phyloP scores from a whole-genome alignment of 2,329 filamentous ascomycete genomes.

The Colletotrichum musae region DNA sequence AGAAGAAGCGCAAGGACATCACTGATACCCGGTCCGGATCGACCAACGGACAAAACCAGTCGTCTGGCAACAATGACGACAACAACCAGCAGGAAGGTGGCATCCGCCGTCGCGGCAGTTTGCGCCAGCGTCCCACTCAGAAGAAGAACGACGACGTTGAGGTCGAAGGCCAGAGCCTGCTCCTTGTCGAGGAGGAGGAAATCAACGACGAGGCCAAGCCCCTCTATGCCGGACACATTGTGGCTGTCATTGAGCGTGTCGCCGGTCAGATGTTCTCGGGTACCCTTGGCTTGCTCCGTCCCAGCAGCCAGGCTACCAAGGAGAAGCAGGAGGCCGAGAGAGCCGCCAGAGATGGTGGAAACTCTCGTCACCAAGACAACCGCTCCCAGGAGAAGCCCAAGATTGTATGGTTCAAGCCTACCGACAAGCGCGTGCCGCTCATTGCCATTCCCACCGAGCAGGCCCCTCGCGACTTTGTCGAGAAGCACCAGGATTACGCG shows the following conservation, averaged over 20 bases:
- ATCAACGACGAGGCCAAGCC: conserved; percentile 99
- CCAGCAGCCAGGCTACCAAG: conserved; percentile 98
- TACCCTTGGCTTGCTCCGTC: conserved; percentile 91
- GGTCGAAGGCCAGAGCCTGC: conserved; percentile 95
- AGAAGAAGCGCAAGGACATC: conserved; percentile 99
- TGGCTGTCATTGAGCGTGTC: conserved; percentile 96
- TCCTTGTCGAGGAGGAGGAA: conserved; percentile 97
- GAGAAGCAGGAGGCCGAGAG: conserved; percentile 99
- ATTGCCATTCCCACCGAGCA: conserved; percentile 99
- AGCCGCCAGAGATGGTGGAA: conserved; percentile 86
- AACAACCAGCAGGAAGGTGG: conserved; percentile 82
- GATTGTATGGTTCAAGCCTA: conserved; percentile 99
- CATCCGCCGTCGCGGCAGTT: conserved; percentile 91
- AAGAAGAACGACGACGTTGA: conserved; percentile 99
- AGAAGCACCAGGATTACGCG: conserved; percentile 97
- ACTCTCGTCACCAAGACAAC: conserved; percentile 80
- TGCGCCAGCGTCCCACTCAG: conserved; percentile 96
- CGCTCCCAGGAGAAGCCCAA: conserved; percentile 97
- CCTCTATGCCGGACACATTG: conserved; percentile 95
- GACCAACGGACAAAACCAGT: conserved; percentile 79
- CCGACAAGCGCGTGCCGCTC: conserved; percentile 96
- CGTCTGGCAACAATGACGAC: conserved; percentile 73
- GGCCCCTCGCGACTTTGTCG: conserved; percentile 96
- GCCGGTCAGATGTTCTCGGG: conserved; percentile 99
- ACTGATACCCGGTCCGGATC: conserved; percentile 88